These are phyloP conservation scores for Nicotiana undulata DNA, from an alignment of 257 asterid species.

Conservation along the genomic window DNA sequence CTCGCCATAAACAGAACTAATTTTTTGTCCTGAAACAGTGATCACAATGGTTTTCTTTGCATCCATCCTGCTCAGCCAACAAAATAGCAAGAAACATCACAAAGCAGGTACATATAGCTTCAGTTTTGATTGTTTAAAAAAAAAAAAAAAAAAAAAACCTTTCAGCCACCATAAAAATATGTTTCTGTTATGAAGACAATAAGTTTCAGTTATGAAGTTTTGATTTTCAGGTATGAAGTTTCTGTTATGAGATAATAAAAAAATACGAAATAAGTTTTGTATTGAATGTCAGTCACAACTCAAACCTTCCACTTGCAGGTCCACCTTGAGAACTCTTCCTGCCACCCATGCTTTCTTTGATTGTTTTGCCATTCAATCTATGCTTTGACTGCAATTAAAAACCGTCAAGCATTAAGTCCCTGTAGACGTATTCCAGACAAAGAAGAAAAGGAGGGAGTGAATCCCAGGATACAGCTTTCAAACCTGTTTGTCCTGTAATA, in stretches of 20 bases:
- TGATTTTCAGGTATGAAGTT: neutral
- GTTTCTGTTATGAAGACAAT: too few species aligned
- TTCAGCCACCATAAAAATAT: too few species aligned
- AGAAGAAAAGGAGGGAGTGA: neutral
- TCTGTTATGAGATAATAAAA: neutral
- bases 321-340: conserved; percentile 13
- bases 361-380: conserved; percentile 6
- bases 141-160: neutral
- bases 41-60: conserved; percentile 17
- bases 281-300: neutral
- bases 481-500: conserved; percentile 27
- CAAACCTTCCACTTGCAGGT: conserved; percentile 21
- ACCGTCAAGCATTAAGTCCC: neutral
- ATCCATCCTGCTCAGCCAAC: conserved; percentile 10
- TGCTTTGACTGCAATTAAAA: conserved; percentile 18
- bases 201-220: too few species aligned
- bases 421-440: neutral
- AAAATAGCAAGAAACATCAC: neutral
- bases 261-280: neutral
- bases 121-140: neutral
- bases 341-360: conserved; percentile 11
- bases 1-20: conserved; percentile 41
- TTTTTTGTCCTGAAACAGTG: conserved; percentile 23
- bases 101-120: neutral
- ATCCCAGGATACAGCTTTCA: neutral